These are phyloP conservation scores for Taphrina populina DNA, from an alignment of 1,139 yeast genomes.

Conservation along the genomic window DNA sequence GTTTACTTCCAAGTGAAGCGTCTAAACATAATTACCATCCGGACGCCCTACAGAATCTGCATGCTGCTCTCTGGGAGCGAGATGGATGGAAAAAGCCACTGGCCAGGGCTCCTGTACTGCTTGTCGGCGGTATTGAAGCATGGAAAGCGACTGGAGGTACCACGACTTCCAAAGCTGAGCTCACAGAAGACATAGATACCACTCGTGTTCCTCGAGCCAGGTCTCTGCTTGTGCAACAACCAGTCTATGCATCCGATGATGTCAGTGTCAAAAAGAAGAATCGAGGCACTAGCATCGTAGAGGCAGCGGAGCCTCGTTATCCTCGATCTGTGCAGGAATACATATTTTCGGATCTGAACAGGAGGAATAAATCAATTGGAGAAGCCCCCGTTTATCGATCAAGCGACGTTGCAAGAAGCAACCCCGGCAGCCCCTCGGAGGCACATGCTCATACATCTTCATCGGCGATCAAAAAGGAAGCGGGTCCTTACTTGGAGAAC, in stretches of 20 bases:
- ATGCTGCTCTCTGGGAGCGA: constrained; percentile 46
- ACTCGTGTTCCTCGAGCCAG: background rate
- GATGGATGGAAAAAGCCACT: constrained; percentile 52
- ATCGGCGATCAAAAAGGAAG: background rate
- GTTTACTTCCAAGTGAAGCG: constrained; percentile 30
- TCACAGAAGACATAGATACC: background rate
- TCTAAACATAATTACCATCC: constrained; percentile 32
- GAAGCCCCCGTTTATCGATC: too few relatives aligned
- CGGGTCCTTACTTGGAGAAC: constrained; percentile 11
- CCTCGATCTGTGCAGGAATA: constrained; percentile 32
- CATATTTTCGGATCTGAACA: constrained; percentile 10
- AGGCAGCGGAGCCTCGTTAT: constrained; percentile 1
- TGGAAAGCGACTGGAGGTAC: constrained; percentile 47
- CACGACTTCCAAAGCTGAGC: background rate
- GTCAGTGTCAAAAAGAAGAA: background rate
- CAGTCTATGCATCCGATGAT: background rate
- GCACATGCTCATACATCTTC: background rate
- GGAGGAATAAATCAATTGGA: constrained; percentile 15
- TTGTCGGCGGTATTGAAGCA: constrained; percentile 56
- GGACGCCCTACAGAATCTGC: constrained; percentile 44
- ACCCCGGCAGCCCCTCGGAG: background rate
- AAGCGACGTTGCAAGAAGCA: background rate
- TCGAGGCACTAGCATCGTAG: constrained; percentile 24
- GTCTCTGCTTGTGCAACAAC: background rate
- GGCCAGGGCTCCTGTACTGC: constrained; percentile 54